Percentiles rank a stretch among this genome's conserved stretches.
Evolutionary conservation across 352 stramenopile genomes (phyloP).

Genomic region (Pythium grandisporangium): DNA sequence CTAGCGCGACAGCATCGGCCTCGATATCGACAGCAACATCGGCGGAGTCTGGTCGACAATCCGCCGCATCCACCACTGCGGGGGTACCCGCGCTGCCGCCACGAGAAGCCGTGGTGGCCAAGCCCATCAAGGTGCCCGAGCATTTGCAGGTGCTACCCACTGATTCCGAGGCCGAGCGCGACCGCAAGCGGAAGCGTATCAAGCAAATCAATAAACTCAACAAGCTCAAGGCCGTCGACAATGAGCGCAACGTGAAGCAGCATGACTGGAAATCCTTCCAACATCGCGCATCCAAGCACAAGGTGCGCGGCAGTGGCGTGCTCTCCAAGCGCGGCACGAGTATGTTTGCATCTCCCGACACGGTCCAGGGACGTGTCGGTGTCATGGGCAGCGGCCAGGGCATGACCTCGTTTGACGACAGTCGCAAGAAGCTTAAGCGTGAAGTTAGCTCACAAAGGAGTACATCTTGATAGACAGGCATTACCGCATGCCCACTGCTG

Average conservation of each 20-base stretch:
- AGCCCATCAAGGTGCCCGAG: conserved; percentile 80
- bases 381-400: conserved; percentile 83
- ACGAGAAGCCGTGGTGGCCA: conserved; percentile 28
- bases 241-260: conserved; percentile 75
- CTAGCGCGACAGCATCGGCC: not conserved
- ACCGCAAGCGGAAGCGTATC: conserved; percentile 76
- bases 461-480: no score
- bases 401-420: conserved; percentile 76
- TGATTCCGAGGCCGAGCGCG: conserved; percentile 79
- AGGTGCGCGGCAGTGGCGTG: conserved; percentile 60
- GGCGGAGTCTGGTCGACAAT: no score
- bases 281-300: conserved; percentile 68
- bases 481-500: no score
- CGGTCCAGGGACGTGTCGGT: conserved; percentile 72
- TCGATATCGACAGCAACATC: not conserved
- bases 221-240: conserved; percentile 79
- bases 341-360: conserved; percentile 87
- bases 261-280: conserved; percentile 85
- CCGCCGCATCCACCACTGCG: not conserved
- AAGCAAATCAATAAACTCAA: conserved; percentile 85
- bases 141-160: conserved; percentile 77
- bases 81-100: conserved; percentile 8
- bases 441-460: no score
- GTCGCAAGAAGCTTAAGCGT: conserved; percentile 67
- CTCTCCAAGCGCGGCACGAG: conserved; percentile 73